Evolutionary conservation across 495 filamentous ascomycete genomes (phyloP).

Genomic region (Glarea lozoyensis): DNA sequence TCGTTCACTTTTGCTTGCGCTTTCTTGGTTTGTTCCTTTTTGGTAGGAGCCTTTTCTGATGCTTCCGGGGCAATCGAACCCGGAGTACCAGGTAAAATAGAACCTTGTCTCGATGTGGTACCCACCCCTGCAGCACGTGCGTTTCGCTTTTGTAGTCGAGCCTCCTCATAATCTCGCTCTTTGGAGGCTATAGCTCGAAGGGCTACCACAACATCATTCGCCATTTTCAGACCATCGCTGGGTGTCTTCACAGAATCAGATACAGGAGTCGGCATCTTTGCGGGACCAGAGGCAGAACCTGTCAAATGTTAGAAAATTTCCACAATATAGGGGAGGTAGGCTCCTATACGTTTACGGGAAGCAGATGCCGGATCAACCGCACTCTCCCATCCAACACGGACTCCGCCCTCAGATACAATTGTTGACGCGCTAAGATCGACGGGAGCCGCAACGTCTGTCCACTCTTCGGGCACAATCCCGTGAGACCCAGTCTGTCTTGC

Average conservation of each 20-base stretch:
- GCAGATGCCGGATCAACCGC: constrained; percentile 26
- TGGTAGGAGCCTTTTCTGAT: constrained; percentile 36
- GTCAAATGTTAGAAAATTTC: constrained; percentile 9
- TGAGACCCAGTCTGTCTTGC: constrained; percentile 62
- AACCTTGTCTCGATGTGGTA: constrained; percentile 32
- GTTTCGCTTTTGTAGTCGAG: constrained; percentile 35
- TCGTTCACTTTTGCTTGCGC: constrained; percentile 41
- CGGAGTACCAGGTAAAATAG: constrained; percentile 39
- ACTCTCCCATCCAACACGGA: constrained; percentile 23
- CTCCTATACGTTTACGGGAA: constrained; percentile 21
- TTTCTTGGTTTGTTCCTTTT: constrained; percentile 52
- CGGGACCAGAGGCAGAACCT: constrained; percentile 15
- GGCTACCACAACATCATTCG: constrained; percentile 29
- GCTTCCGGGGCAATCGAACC: constrained; percentile 36
- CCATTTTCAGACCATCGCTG: constrained; percentile 6
- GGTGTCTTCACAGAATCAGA: constrained; percentile 19
- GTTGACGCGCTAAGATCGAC: constrained; percentile 25
- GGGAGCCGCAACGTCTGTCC: constrained; percentile 53
- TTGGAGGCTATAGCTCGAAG: constrained; percentile 26
- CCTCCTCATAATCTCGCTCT: constrained; percentile 40
- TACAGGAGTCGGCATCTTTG: constrained; percentile 16
- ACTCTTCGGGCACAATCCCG: constrained; percentile 60
- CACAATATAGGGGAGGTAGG: constrained; percentile 1
- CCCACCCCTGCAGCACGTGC: constrained; percentile 32
- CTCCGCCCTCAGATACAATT: constrained; percentile 24